A percentile compares a stretch with the other conserved stretches of the same genome.
phyloP scores from a whole-genome alignment of 2,329 filamentous ascomycete genomes.

The Pseudocercospora pini-densiflorae region DNA sequence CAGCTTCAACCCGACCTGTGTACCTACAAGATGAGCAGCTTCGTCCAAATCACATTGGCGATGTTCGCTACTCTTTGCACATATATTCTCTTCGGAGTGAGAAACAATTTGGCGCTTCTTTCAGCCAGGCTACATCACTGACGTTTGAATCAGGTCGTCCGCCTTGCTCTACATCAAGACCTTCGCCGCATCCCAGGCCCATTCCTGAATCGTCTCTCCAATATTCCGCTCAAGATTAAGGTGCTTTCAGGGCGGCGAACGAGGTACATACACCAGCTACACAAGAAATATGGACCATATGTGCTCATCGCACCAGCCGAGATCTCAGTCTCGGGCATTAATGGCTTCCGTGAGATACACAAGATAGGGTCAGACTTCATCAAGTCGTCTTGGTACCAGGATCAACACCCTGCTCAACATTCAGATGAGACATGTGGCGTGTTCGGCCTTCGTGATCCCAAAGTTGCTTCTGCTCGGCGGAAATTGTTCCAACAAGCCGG shows the following conservation, averaged over 20 bases:
- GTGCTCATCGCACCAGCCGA: conserved; percentile 32
- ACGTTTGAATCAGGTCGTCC: neutral
- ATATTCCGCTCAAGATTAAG: neutral
- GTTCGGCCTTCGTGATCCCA: neutral
- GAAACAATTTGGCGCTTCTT: too few species aligned
- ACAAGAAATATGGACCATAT: conserved; percentile 35
- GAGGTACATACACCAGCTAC: conserved; percentile 28
- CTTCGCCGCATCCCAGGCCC: conserved; percentile 10
- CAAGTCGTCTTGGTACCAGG: conserved; percentile 21
- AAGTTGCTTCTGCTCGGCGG: conserved; percentile 2
- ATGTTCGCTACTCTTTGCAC: too few species aligned
- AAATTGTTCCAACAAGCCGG: conserved; percentile 3
- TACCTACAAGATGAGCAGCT: too few species aligned
- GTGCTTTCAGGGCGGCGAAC: neutral
- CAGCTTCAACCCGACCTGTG: too few species aligned
- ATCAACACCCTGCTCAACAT: neutral
- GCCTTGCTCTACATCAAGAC: neutral
- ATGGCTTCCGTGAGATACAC: conserved; percentile 32
- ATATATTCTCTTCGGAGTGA: too few species aligned
- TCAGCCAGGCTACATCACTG: neutral
- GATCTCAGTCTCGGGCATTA: conserved; percentile 29
- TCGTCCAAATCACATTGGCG: too few species aligned
- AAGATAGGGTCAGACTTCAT: conserved; percentile 26
- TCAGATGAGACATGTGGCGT: conserved; percentile 4
- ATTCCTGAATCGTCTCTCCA: neutral